Percentiles rank a stretch among this genome's conserved stretches.
phyloP scores from a whole-genome alignment of 306 rosid species.

The Castanospermum australe region DNA sequence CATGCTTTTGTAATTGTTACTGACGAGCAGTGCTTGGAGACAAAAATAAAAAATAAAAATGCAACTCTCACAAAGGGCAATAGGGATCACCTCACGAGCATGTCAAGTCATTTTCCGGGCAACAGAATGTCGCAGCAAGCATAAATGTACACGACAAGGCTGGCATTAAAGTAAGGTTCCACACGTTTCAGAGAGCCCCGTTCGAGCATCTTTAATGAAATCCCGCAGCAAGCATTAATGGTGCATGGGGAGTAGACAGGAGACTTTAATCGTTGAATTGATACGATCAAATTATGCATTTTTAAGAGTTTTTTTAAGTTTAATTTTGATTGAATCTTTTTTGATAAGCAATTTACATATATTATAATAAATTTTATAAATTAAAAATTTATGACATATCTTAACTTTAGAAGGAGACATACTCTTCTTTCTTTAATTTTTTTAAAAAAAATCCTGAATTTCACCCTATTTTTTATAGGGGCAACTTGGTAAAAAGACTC shows the following conservation, averaged over 20 bases:
- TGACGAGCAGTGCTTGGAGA: background rate
- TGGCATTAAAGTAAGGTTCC: slow-evolving; percentile 35
- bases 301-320: too few species aligned
- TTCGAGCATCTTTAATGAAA: slow-evolving; percentile 42
- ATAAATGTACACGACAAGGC: slow-evolving; percentile 40
- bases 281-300: too few species aligned
- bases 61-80: background rate
- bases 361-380: too few species aligned
- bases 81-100: slow-evolving; percentile 1
- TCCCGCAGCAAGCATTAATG: slow-evolving; percentile 26
- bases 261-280: too few species aligned
- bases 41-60: background rate
- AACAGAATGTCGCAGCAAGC: slow-evolving; percentile 50
- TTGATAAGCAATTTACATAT: too few species aligned
- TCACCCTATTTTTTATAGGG: slow-evolving; percentile 6
- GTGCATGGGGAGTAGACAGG: slow-evolving; percentile 1
- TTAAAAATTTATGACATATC: too few species aligned
- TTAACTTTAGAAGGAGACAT: too few species aligned
- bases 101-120: slow-evolving; percentile 48
- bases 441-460: too few species aligned
- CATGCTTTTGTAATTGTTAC: background rate
- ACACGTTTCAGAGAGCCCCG: slow-evolving; percentile 34
- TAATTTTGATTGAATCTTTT: too few species aligned
- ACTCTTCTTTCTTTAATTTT: too few species aligned
- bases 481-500: slow-evolving; percentile 4